phyloP scores from a whole-genome alignment of 2,329 filamentous ascomycete genomes.

The Trichoderma harzianum region DNA sequence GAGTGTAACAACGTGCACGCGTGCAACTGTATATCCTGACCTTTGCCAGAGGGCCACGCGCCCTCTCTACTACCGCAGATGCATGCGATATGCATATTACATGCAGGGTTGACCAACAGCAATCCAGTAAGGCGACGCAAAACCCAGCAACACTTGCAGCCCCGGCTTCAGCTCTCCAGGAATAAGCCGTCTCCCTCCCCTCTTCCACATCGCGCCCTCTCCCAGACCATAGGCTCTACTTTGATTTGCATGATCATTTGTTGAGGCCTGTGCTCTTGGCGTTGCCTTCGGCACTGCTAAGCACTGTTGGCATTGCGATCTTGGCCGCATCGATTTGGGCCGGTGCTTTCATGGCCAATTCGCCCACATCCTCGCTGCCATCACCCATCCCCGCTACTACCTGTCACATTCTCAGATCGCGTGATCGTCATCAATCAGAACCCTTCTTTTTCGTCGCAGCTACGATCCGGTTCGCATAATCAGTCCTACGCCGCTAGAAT shows the following conservation, averaged over 20 bases:
- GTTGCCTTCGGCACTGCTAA: background rate
- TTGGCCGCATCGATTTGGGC: background rate
- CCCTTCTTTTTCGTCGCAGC: background rate
- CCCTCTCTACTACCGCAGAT: background rate
- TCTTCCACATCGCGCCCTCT: background rate
- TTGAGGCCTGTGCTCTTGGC: background rate
- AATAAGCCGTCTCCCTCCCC: background rate
- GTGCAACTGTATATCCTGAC: background rate
- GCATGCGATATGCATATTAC: background rate
- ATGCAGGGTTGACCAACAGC: constrained; percentile 5
- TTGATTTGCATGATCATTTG: background rate
- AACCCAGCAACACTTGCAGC: background rate
- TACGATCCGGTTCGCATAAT: background rate
- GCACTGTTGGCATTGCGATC: background rate
- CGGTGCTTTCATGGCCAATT: background rate
- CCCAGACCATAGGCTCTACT: background rate
- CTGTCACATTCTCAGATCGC: background rate
- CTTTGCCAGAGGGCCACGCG: background rate
- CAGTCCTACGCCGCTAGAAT: background rate
- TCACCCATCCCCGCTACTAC: background rate
- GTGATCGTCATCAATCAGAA: background rate
- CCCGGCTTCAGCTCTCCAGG: background rate
- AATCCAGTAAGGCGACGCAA: background rate
- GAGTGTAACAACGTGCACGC: background rate
- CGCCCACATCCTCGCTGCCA: background rate